Base-by-base conservation (phyloP, 2,329 filamentous ascomycete genomes). In the Orbilia blumenaviensis region DNA sequence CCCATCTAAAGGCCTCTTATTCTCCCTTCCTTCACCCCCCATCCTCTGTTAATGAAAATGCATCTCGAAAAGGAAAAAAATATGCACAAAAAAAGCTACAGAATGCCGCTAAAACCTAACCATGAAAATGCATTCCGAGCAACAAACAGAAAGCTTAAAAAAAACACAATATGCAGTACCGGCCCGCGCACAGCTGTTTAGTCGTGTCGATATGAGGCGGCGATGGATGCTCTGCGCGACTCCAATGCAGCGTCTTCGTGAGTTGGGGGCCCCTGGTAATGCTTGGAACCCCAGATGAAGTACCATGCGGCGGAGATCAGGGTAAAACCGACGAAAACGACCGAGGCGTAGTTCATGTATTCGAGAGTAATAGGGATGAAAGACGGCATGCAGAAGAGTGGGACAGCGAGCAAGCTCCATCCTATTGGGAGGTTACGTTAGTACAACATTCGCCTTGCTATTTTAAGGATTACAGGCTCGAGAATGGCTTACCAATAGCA, bases 381-480 rank as follows among this genome's bases (percentile, higher is more conserved):
- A 0, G 88, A 86, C 0, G 90, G 90, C 89, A 91, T 91, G 83
- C 89, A 92, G 85, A 92, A 92, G 14, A 92, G 86, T 0, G 90
- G 90, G 62, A 92, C 87, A 36, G 89, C 90, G 64, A 93, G 86
- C 12, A 86, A 79, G 66, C 88, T 90, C 90, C 90, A 92, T 62
- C 84, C 88, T 89, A 78, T 56, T 38, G 25, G 23, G 16, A 3
- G 34, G 21, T 2, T 21, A 3, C 27, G 64, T 68, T 68, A 76
- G 29, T 34, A 34, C 56, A 66, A 12, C n/a, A n/a, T 32, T 71
- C 67, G 81, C 66, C 50, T 64, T 34, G 16, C 25, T 38, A 21
- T 21, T 21, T 4, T 21, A 16, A 38, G 42, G 44, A 41, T 29
- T 8, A 34, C n/a, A n/a, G n/a, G n/a, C n/a, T n/a, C n/a, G 38